Evolutionary conservation across 1,284 basidiomycete genomes (phyloP), one percentile per base, ranked within the genome.

Genomic region (Stereum hirsutum): DNA sequence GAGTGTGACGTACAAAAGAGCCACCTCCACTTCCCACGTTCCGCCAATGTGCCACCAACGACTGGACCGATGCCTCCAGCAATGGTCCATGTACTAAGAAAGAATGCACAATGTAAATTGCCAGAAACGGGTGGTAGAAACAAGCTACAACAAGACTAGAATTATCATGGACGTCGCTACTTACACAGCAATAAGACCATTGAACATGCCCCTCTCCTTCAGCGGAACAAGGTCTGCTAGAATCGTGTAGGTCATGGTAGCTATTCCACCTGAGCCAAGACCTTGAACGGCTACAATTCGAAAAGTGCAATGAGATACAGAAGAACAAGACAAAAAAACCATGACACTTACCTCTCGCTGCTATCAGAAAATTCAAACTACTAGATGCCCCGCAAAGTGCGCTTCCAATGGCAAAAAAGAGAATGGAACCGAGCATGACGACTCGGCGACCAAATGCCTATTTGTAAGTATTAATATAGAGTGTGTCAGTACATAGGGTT

Each of bases 161-260:
- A 8, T 30, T n/a, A n/a, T 8, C 28, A 21, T 25, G 17, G 27
- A 4, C 12, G 11, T 30, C 11, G n/a, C 20, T 38, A 46, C 52
- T 36, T 33, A 57, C 57, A 52, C 46, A 40, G 46, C 64, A 33
- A 64, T 49, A 15, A 63, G 44, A n/a, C 58, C 64, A 33, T 50
- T 57, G 50, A 56, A 66, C 7, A 52, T 48, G 26, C 67, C 70
- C 39, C 68, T 56, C 45, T 70, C 58, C 7, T 55, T 45, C 12
- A 72, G 54, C 2, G 70, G 58, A 11, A 72, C 67, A 5, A 76
- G 55, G 51, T 75, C 73, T 6, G 65, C 57, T 5, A 70, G 51
- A 31, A 72, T 58, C 42, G 75, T 72, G 25, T 62, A 54, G 15
- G 61, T 54, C 3, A 72, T 50, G 0, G 64, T 49, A 4, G 64